Conservation (phyloP, 1,139 yeast genomes). For the Lodderomyces theae region DNA sequence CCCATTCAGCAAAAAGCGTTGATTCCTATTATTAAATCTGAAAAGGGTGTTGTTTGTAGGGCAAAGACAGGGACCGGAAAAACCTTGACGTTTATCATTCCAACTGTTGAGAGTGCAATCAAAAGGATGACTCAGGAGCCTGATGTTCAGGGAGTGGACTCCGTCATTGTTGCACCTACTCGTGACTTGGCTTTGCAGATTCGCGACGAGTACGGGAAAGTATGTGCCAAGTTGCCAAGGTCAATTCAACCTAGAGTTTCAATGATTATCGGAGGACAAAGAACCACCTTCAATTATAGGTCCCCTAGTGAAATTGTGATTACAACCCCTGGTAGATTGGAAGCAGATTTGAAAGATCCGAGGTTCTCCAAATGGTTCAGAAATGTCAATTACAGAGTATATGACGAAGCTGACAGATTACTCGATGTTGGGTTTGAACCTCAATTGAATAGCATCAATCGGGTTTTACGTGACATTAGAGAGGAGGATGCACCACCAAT, state of each 20-base stretch:
- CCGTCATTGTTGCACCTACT: slow-evolving; percentile 83
- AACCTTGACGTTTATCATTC: slow-evolving; percentile 83
- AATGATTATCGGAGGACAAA: slow-evolving; percentile 41
- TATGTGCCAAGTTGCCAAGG: slow-evolving; percentile 24
- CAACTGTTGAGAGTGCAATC: slow-evolving; percentile 53
- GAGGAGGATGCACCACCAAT: slow-evolving; percentile 26
- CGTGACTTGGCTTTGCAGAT: slow-evolving; percentile 90
- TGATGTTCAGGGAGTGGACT: slow-evolving; percentile 36
- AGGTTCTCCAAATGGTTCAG: slow-evolving; percentile 47
- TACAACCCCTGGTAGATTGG: slow-evolving; percentile 88
- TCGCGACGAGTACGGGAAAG: slow-evolving; percentile 58
- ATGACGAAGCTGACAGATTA: slow-evolving; percentile 88
- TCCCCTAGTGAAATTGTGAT: slow-evolving; percentile 55
- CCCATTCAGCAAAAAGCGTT: slow-evolving; percentile 78
- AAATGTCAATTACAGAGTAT: slow-evolving; percentile 60
- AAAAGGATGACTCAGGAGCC: slow-evolving; percentile 13
- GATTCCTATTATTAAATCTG: slow-evolving; percentile 58
- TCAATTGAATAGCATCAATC: slow-evolving; percentile 54
- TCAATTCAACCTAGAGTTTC: slow-evolving; percentile 18
- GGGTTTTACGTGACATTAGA: slow-evolving; percentile 30
- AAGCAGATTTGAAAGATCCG: slow-evolving; percentile 53
- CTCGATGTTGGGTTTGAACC: slow-evolving; percentile 67
- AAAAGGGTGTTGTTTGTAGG: slow-evolving; percentile 70
- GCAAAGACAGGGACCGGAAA: slow-evolving; percentile 98
- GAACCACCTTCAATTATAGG: slow-evolving; percentile 19